These are phyloP conservation scores for Mycosphaerella arachidis DNA, from an alignment of 2,329 filamentous ascomycete species.

Conservation along the genomic window DNA sequence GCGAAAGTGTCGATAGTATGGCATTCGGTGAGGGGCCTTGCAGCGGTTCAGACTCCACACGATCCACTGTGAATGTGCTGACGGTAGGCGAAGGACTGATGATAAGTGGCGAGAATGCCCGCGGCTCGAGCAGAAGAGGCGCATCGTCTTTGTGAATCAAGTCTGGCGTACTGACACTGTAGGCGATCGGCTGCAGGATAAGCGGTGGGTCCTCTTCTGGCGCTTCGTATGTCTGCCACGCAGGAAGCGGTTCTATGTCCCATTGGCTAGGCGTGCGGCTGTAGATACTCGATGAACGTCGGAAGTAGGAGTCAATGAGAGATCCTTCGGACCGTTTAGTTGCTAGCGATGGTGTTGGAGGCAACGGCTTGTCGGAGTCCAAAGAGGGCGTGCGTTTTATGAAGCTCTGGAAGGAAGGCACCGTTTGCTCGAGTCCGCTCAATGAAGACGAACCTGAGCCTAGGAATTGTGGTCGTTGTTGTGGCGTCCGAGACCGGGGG, in stretches of 20 bases:
- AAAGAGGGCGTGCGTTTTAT: conserved; percentile 28
- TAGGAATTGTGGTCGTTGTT: conserved; percentile 5
- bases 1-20: not conserved
- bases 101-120: conserved; percentile 27
- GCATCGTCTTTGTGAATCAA: conserved; percentile 11
- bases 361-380: conserved; percentile 30
- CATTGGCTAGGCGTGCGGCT: conserved; percentile 30
- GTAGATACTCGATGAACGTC: conserved; percentile 33
- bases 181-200: conserved; percentile 25
- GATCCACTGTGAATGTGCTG: conserved; percentile 10
- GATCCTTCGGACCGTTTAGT: conserved; percentile 1
- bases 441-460: conserved; percentile 21
- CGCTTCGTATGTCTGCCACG: conserved; percentile 19
- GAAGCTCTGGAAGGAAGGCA: conserved; percentile 33
- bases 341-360: conserved; percentile 25
- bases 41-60: not conserved
- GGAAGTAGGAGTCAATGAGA: conserved; percentile 1
- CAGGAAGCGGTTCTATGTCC: conserved; percentile 9
- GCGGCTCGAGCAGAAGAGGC: conserved; percentile 20
- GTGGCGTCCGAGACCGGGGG: conserved; percentile 1
- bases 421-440: conserved; percentile 23
- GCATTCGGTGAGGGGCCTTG: not conserved
- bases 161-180: conserved; percentile 29
- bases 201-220: conserved; percentile 21
- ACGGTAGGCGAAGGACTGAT: conserved; percentile 23